Evolutionary conservation across 2,329 filamentous ascomycete genomes (phyloP).

Genomic region (Metarhizium humberi): DNA sequence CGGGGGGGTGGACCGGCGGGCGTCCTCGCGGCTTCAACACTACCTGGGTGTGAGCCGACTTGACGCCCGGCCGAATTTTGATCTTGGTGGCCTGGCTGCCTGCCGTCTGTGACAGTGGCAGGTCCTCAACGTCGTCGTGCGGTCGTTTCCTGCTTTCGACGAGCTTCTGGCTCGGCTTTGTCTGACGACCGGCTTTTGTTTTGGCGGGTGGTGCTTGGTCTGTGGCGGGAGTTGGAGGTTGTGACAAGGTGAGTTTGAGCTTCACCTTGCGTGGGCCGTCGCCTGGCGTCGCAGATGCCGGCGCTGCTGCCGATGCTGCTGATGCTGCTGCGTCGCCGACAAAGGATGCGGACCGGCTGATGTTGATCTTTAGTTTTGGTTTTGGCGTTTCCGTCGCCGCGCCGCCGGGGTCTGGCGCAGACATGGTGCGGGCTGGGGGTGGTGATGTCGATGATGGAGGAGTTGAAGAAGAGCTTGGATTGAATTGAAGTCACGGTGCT

Average conservation of each 20-base stretch:
- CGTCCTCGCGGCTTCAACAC: constrained; percentile 57
- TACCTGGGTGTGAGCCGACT: constrained; percentile 26
- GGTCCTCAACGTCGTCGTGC: constrained; percentile 45
- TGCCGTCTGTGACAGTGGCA: constrained; percentile 18
- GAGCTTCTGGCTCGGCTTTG: constrained; percentile 50
- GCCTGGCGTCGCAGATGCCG: constrained; percentile 16
- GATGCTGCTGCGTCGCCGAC: constrained; percentile 16
- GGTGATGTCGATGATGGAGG: background rate
- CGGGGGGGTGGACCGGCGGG: constrained; percentile 58
- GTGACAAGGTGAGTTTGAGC: constrained; percentile 30
- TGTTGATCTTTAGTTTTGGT: constrained; percentile 30
- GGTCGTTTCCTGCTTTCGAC: constrained; percentile 51
- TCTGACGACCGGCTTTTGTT: constrained; percentile 50
- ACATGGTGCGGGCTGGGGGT: constrained; percentile 15
- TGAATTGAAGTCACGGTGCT: no score
- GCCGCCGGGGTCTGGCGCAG: constrained; percentile 14
- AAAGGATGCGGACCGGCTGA: constrained; percentile 26
- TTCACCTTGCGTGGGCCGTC: constrained; percentile 30
- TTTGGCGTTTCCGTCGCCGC: constrained; percentile 21
- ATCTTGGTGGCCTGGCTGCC: constrained; percentile 36
- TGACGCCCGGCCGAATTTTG: constrained; percentile 36
- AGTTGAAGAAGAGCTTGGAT: background rate
- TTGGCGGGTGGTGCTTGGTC: constrained; percentile 21
- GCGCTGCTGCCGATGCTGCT: constrained; percentile 7
- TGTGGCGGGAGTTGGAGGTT: constrained; percentile 27